Conservation (phyloP, 2,329 filamentous ascomycete genomes). For the Verticillium zaregamsianum region DNA sequence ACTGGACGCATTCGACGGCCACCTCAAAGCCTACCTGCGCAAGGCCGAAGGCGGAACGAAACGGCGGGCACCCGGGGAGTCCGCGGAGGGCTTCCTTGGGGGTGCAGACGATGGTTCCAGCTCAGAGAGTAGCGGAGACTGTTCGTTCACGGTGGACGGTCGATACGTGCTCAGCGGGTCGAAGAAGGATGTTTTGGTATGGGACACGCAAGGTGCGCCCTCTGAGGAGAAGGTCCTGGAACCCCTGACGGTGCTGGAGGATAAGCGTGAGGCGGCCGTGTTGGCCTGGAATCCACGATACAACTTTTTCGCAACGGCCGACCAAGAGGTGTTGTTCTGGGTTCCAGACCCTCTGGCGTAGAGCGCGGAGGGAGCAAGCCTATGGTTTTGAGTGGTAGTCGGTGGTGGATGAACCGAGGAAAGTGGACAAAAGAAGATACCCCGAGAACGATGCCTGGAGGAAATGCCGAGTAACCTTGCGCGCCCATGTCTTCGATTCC, state of each 20-base stretch:
- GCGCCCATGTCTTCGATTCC: not conserved
- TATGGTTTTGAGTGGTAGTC: not conserved
- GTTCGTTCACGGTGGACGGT: slow-evolving; percentile 85
- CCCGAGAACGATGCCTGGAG: not conserved
- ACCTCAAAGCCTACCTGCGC: slow-evolving; percentile 68
- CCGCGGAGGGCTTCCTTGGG: slow-evolving; percentile 11
- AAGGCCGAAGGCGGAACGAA: slow-evolving; percentile 51
- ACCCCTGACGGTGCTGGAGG: slow-evolving; percentile 61
- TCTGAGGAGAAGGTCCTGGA: slow-evolving; percentile 55
- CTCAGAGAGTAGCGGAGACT: slow-evolving; percentile 66
- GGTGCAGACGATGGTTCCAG: slow-evolving; percentile 24
- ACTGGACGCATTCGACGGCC: slow-evolving; percentile 87
- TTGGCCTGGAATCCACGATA: slow-evolving; percentile 86
- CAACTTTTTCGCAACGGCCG: slow-evolving; percentile 87
- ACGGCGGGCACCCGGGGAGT: slow-evolving; percentile 51
- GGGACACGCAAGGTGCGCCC: slow-evolving; percentile 67
- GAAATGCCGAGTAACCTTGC: not conserved
- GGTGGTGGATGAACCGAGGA: not conserved
- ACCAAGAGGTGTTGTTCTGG: slow-evolving; percentile 80
- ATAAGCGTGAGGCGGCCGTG: slow-evolving; percentile 66
- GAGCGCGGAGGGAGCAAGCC: slow-evolving; percentile 5
- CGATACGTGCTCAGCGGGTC: slow-evolving; percentile 82
- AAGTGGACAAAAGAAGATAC: not conserved
- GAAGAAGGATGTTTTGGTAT: slow-evolving; percentile 71
- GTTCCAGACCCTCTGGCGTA: slow-evolving; percentile 61